Base-by-base conservation (phyloP, 2,329 filamentous ascomycete genomes). In the Phaeosphaeriaceae sp. region DNA sequence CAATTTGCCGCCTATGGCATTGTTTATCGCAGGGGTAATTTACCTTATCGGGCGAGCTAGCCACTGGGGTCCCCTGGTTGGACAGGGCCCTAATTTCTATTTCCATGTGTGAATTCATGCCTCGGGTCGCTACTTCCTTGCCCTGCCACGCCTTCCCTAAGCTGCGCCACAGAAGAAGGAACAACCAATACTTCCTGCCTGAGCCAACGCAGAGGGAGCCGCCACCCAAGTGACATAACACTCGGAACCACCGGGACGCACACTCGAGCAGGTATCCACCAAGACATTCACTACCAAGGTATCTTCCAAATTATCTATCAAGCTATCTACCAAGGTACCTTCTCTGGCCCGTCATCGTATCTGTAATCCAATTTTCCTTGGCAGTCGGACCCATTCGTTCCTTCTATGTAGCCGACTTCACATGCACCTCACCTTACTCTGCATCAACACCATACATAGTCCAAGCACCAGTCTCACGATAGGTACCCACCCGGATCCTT, bases 161-260 rank as follows among this genome's bases (percentile, higher is more conserved):
- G n/a, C 42, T 44, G 42, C 42, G 42, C 42, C 42, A 44, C 42
- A 33, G 13, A 15, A n/a, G 20, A 43, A 37, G 34, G 42, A 45
- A 37, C 42, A 45, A 21, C 42, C 42, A 45, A 37, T 33, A 29
- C 29, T 33, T 20, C 18, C 16, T 20, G 29, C 37, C 18, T 23
- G 37, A 13, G 21, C 13, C 35, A 37, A 37, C 21, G 12, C 18
- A 37, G 21, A n/a, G n/a, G n/a, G n/a, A n/a, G n/a, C n/a, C n/a
- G n/a, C n/a, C n/a, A n/a, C n/a, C n/a, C n/a, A 26, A 26, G 23
- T 26, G 7, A 26, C 11, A 8, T 26, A 11, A 8, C 11, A 11
- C 7, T 26, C 23, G 23, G 23, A 11, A 26, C 7, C 23, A 26
- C 23, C 23, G 23, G 2, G 16, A 15, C 32, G 32, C 16, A 17